Base-by-base conservation (phyloP, 2,329 filamentous ascomycete genomes). In the Orbilia oligospora region DNA sequence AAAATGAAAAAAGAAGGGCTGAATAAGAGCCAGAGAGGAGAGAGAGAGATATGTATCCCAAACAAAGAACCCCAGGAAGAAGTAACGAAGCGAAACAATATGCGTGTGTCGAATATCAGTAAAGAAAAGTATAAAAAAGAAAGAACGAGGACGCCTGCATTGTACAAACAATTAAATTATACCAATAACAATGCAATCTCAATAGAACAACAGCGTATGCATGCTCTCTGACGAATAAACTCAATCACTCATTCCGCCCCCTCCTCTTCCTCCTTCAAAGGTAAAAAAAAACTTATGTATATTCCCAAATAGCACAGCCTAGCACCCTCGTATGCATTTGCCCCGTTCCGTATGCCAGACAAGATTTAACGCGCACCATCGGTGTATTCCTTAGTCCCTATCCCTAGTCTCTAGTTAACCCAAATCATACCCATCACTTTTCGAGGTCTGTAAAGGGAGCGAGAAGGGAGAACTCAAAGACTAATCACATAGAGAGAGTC, bases 371-470 rank as follows among this genome's bases (percentile, higher is more conserved):
- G 56, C 56, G 24, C 56, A 46, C 56, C 33, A 61, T 61, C 56
- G 33, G 56, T 27, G 49, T 38, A 56, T 56, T 66, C 49, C 63
- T 61, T 67, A 73, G 49, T 73, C 70, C 70, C 70, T 73, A 66
- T 73, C 70, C 36, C 70, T 73, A 67, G 70, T 67, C 70, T 49
- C 20, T 20, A 36, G 70, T 73, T 73, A 73, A 73, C 70, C 70
- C 61, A 73, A 61, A 67, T 58, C 61, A 36, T 44, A 41, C 56
- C 56, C 56, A 61, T 44, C 36, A 61, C 36, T 27, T 27, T 44
- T 30, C 22, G n/a, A 44, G 41, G n/a, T 20, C 56, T 61, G 56
- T 44, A 36, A 53, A 66, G 63, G 63, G 48, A 49, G 53, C 63
- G 30, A 68, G 65, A 56, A 44, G 48, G 56, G 53, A 65, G 20